Evolutionary conservation across 2,329 filamentous ascomycete genomes (phyloP).

Genomic region (Pseudogymnoascus sp.): DNA sequence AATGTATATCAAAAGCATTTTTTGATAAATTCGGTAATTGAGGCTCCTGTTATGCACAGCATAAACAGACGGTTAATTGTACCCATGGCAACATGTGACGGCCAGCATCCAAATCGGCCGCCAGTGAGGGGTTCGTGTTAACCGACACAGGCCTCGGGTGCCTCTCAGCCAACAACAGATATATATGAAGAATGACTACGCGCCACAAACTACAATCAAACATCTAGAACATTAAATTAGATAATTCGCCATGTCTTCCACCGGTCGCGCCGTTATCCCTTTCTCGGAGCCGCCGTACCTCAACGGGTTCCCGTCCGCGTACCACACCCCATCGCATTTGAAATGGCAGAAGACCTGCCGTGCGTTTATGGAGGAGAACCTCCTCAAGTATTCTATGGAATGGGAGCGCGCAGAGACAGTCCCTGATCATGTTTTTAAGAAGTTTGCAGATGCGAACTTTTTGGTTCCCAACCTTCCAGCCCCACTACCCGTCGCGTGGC

Average conservation of each 20-base stretch:
- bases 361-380: constrained; percentile 56
- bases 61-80: neutral
- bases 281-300: constrained; percentile 70
- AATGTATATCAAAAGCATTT: neutral
- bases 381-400: constrained; percentile 56
- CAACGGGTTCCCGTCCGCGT: constrained; percentile 61
- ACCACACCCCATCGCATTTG: constrained; percentile 60
- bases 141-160: neutral
- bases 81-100: neutral
- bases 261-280: constrained; percentile 39
- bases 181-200: neutral
- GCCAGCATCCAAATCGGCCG: neutral
- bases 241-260: neutral
- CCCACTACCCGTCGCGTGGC: constrained; percentile 60
- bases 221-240: neutral
- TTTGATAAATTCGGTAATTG: neutral
- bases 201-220: neutral
- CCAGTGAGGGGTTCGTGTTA: neutral
- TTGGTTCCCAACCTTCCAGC: constrained; percentile 63
- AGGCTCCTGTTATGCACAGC: neutral
- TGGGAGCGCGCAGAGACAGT: constrained; percentile 58
- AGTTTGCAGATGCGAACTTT: constrained; percentile 61
- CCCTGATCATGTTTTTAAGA: constrained; percentile 55
- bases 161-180: constrained; percentile 1
- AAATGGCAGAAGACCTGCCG: constrained; percentile 62